Percentiles rank a stretch among this genome's conserved stretches.
phyloP scores from a whole-genome alignment of 163 green algal species.

The Scenedesmus sp. region DNA sequence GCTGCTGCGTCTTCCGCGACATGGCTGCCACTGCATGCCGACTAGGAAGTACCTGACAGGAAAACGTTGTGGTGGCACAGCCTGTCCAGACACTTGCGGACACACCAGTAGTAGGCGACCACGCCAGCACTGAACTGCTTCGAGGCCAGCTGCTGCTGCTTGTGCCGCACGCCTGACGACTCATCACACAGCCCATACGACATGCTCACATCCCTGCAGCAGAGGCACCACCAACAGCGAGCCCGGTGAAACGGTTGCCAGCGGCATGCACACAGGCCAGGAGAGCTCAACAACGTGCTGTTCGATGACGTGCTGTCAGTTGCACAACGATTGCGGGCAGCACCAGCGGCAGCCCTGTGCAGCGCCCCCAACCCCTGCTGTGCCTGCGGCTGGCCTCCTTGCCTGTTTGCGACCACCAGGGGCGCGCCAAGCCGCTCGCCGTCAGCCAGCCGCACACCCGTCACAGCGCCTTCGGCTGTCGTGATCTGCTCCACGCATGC shows the following conservation, averaged over 20 bases:
- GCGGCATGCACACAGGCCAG: too few species aligned
- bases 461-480: slow-evolving; percentile 45
- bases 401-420: slow-evolving; percentile 68
- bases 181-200: slow-evolving; percentile 69
- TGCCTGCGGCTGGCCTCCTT: neutral
- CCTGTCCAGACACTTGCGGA: slow-evolving; percentile 58
- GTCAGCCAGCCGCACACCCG: slow-evolving; percentile 64
- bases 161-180: slow-evolving; percentile 20
- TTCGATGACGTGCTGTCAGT: too few species aligned
- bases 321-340: too few species aligned
- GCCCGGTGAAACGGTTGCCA: neutral
- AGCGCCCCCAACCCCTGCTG: neutral
- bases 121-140: slow-evolving; percentile 85
- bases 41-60: slow-evolving; percentile 80
- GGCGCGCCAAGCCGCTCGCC: slow-evolving; percentile 65
- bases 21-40: neutral
- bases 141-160: slow-evolving; percentile 50
- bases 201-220: slow-evolving; percentile 73
- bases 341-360: neutral
- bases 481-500: slow-evolving; percentile 30
- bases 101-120: slow-evolving; percentile 87
- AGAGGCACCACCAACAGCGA: neutral
- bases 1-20: too few species aligned
- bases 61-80: slow-evolving; percentile 94
- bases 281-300: too few species aligned